These are phyloP conservation scores for Gossypium stocksii DNA, from an alignment of 345 rosid species.

Conservation along the genomic window DNA sequence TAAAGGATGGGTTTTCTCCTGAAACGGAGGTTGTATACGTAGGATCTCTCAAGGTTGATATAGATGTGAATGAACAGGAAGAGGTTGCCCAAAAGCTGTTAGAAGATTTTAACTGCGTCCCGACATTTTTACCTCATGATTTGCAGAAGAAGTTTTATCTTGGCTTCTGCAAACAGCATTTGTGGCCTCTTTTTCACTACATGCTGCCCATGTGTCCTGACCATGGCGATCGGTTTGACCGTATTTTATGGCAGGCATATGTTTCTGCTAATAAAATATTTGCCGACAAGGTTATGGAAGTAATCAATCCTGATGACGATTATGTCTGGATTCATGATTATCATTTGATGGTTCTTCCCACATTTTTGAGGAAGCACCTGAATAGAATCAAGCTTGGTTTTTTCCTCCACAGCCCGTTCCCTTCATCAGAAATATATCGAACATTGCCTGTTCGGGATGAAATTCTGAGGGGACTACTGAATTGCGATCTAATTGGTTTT, in stretches of 20 bases:
- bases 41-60: conserved; percentile 57
- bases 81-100: conserved; percentile 50
- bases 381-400: conserved; percentile 59
- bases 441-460: conserved; percentile 60
- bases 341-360: conserved; percentile 65
- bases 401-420: conserved; percentile 68
- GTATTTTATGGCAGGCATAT: conserved; percentile 57
- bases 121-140: conserved; percentile 53
- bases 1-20: conserved; percentile 46
- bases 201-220: conserved; percentile 70
- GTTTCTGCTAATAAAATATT: conserved; percentile 61
- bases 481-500: conserved; percentile 61
- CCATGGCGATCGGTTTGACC: conserved; percentile 65
- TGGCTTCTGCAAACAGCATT: conserved; percentile 61
- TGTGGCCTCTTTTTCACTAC: conserved; percentile 70
- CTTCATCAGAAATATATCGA: conserved; percentile 61
- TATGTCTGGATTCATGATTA: conserved; percentile 69
- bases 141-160: conserved; percentile 58
- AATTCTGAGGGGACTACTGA: conserved; percentile 52
- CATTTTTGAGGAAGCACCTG: conserved; percentile 52
- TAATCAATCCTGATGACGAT: conserved; percentile 56
- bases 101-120: conserved; percentile 58
- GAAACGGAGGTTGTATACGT: conserved; percentile 52
- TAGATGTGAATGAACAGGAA: conserved; percentile 53
- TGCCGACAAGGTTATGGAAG: conserved; percentile 66